Conservation (phyloP, 169 alveolate genomes). For the Fabrea salina region DNA sequence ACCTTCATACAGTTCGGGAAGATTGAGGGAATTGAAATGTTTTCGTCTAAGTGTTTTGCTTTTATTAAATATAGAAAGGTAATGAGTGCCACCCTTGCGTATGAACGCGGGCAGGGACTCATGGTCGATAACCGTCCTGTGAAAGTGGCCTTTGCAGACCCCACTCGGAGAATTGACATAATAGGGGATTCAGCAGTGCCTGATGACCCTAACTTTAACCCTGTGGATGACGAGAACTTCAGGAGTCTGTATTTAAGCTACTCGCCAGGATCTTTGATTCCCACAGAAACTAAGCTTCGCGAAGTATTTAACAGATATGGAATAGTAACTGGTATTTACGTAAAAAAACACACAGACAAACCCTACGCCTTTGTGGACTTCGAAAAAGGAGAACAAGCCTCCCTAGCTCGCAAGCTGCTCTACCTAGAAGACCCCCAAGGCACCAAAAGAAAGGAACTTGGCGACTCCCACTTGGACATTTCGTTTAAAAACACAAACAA, state of each 20-base stretch:
- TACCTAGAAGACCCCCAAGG: conserved; percentile 20
- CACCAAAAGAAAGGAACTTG: neutral
- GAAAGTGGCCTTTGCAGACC: conserved; percentile 31
- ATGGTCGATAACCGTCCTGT: conserved; percentile 28
- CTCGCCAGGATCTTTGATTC: neutral
- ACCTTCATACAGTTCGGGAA: conserved; percentile 5
- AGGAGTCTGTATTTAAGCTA: conserved; percentile 8
- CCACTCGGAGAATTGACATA: conserved; percentile 20
- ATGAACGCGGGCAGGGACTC: conserved; percentile 5
- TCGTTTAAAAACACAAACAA: conserved; percentile 25
- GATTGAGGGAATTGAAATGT: conserved; percentile 32
- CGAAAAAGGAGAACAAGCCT: conserved; percentile 20
- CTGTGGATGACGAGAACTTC: conserved; percentile 14
- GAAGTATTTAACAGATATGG: conserved; percentile 27
- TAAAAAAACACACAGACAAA: neutral
- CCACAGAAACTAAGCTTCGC: conserved; percentile 3
- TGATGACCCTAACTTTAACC: neutral
- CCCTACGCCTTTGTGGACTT: conserved; percentile 34
- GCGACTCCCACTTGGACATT: conserved; percentile 8
- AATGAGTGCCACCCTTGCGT: neutral
- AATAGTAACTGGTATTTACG: neutral
- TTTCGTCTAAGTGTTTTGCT: conserved; percentile 20
- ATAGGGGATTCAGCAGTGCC: neutral
- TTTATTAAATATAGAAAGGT: conserved; percentile 23
- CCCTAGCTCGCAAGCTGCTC: neutral